phyloP scores from a whole-genome alignment of 1,284 basidiomycete species.

The Meira nashicola region DNA sequence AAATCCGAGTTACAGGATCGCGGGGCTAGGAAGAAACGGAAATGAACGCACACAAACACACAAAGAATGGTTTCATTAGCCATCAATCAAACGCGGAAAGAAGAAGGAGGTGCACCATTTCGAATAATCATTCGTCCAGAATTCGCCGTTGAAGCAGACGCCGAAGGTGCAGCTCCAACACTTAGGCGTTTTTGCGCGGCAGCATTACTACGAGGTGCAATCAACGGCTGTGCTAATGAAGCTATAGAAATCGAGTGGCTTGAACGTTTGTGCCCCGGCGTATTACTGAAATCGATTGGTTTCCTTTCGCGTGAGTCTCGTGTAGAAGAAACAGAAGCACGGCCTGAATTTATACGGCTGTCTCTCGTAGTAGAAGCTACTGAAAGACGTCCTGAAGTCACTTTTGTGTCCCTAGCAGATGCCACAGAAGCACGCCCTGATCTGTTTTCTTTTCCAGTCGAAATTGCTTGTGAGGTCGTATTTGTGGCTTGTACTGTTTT shows the following conservation, averaged over 20 bases:
- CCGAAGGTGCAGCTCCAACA: constrained; percentile 2
- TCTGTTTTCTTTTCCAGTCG: background rate
- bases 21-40: background rate
- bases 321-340: background rate
- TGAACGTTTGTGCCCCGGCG: constrained; percentile 34
- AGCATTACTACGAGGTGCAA: constrained; percentile 24
- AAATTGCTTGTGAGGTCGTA: too few relatives aligned
- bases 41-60: too few relatives aligned
- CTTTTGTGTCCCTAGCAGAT: background rate
- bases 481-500: too few relatives aligned
- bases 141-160: background rate
- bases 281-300: constrained; percentile 22
- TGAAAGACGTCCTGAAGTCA: background rate
- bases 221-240: constrained; percentile 21
- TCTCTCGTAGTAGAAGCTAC: background rate
- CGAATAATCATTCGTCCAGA: background rate
- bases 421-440: background rate
- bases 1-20: too few relatives aligned
- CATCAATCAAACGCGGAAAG: background rate
- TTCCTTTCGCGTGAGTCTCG: constrained; percentile 6
- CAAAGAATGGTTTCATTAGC: too few relatives aligned
- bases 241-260: constrained; percentile 17
- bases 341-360: too few relatives aligned
- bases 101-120: constrained; percentile 2
- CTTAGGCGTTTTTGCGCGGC: constrained; percentile 10